Base-by-base conservation (phyloP, 2,329 filamentous ascomycete species). In the Cercospora sp. region DNA sequence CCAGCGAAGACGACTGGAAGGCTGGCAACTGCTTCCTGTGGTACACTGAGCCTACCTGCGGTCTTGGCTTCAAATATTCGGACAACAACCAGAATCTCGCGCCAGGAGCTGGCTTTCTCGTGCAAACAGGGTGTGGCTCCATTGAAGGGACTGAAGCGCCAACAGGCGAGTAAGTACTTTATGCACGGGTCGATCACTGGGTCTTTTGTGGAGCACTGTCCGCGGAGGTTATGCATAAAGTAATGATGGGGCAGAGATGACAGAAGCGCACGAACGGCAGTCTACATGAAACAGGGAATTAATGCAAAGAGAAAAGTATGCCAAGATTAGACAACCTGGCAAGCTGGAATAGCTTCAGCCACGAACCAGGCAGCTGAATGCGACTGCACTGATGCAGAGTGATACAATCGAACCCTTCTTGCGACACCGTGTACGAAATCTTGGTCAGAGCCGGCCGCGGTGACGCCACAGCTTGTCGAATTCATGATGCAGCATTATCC, bases 21-120 rank as follows among this genome's bases (percentile, higher is more conserved):
- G 74, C 74, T 2, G 72, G 70, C 3, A 75, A 75, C 63, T 75
- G 74, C 67, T 75, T 75, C 58, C 34, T 75, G 68, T 74, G 69
- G 70, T 75, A 72, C 60, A 74, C 72, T 2, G 51, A 57, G 24
- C 72, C 73, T 16, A 65, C 69, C 13, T 74, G 73, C 61, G 74
- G 74, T 26, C 49, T 72, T 6, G 74, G 71, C 1, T 73, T 75
- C 62, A 67, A 71, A 49, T 75, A 75, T 37, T 68, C 69, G 37
- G 69, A 71, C 51, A 71, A 67, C 28, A 66, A 67, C 34, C 57
- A 73, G 65, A 59, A 67, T n/a, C 59, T 74, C 10, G 66, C 62
- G 16, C 66, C 73, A 28, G 73, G 74, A 3, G 63, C 63, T 13
- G 73, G 73, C 10, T 74, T 75, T 57, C 61, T 71, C 13, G 65